Conservation (phyloP, 2,329 filamentous ascomycete genomes). For the Colletotrichum magnum region DNA sequence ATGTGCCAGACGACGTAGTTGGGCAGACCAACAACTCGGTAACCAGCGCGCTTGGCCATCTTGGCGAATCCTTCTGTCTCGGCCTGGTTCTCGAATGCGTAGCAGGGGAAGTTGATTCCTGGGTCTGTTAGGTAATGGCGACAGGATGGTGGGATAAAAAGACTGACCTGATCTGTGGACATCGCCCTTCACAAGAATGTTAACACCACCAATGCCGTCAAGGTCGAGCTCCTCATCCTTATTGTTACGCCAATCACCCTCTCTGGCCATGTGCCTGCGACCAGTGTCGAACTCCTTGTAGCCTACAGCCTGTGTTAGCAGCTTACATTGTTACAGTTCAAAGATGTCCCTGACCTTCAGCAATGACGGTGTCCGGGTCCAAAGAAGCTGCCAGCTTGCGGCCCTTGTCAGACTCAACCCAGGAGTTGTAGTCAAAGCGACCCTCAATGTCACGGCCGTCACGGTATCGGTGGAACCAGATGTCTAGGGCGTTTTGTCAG, state of each 20-base stretch:
- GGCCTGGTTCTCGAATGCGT: slow-evolving; percentile 98
- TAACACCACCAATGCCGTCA: slow-evolving; percentile 96
- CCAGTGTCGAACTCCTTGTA: slow-evolving; percentile 96
- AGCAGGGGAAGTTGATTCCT: slow-evolving; percentile 98
- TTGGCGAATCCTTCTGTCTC: slow-evolving; percentile 99
- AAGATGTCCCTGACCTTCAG: slow-evolving; percentile 77
- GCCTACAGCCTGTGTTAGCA: slow-evolving; percentile 64
- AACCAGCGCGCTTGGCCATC: slow-evolving; percentile 97
- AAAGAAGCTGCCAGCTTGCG: slow-evolving; percentile 80
- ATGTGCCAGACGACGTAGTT: slow-evolving; percentile 99
- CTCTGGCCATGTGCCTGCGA: slow-evolving; percentile 87
- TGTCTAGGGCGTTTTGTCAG: slow-evolving; percentile 69
- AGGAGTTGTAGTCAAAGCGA: slow-evolving; percentile 99
- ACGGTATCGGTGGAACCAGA: slow-evolving; percentile 95
- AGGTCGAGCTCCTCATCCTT: slow-evolving; percentile 94
- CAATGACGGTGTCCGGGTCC: slow-evolving; percentile 85
- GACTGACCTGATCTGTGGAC: slow-evolving; percentile 90
- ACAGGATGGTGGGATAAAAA: background rate
- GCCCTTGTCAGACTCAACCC: slow-evolving; percentile 92
- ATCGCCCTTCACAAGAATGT: slow-evolving; percentile 97
- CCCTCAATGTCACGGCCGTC: slow-evolving; percentile 91
- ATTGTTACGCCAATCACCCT: slow-evolving; percentile 94
- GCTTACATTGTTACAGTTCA: background rate
- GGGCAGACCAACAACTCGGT: slow-evolving; percentile 90
- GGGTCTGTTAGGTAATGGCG: slow-evolving; percentile 1